Evolutionary conservation across 441 rosid species (phyloP), one percentile per base, ranked within the genome.

Genomic region (Metrosideros polymorpha): DNA sequence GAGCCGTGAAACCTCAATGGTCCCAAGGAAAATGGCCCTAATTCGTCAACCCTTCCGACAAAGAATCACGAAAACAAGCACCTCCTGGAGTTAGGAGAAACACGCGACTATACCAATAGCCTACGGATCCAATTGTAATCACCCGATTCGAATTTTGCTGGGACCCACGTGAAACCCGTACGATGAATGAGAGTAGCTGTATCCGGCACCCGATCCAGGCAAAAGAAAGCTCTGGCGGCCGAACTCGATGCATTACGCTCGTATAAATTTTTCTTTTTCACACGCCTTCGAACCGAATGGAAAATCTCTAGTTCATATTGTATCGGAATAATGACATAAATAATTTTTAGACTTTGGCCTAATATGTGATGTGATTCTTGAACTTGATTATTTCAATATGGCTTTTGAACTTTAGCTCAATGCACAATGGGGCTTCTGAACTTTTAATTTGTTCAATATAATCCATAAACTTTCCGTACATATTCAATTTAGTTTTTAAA

Each of bases 161-260:
- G 18, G 18, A 30, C 1, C 4, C 35, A 3, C 9, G 19, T 2
- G 39, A 30, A 39, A 15, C 14, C 10, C 39, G 0, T 1, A 12
- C 2, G 3, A 29, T 15, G 1, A 7, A 59, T 2, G 3, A 29
- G 6, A 8, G 22, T 30, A 59, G 18, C 39, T 29, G 17, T 1
- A 29, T 59, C 39, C 3, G 0, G 71, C 22, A 30, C 39, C 2
- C 0, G 2, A 12, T 27, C 7, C 1, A 1, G 8, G 30, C 17
- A 5, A 6, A 27, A 56, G 30, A 57, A 57, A 29, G 30, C n/a
- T 12, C 2, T 12, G 32, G 6, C 1, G 7, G 13, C 8, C 9
- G 1, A 17, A n/a, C 0, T 57, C 14, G 32, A 0, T 57, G 30
- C 12, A 57, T 5, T 13, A 5, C 5, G 4, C 4, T 3, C 0